These are phyloP conservation scores for Bipolaris sorokiniana DNA, from an alignment of 2,329 filamentous ascomycete species.

Conservation along the genomic window DNA sequence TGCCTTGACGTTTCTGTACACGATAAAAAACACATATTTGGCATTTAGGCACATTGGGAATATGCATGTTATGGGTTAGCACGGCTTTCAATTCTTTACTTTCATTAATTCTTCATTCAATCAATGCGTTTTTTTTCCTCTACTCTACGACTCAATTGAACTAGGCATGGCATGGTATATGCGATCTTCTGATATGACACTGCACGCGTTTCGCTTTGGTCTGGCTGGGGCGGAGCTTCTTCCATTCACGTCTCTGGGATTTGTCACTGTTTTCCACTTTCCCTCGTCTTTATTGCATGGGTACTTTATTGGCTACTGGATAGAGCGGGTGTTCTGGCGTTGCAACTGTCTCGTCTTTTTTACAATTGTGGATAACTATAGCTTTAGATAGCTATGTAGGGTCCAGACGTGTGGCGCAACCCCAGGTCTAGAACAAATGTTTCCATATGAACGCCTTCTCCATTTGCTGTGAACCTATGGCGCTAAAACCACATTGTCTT, in stretches of 20 bases:
- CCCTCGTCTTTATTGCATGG: neutral
- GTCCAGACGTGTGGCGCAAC: too few relatives aligned
- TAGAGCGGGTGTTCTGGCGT: neutral
- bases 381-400: neutral
- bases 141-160: neutral
- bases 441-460: neutral
- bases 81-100: conserved; percentile 26
- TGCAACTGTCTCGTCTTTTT: neutral
- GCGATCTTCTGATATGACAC: conserved; percentile 1
- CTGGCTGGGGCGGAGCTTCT: neutral
- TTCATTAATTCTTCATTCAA: conserved; percentile 29
- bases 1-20: neutral
- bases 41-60: conserved; percentile 1
- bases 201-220: conserved; percentile 6
- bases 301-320: neutral
- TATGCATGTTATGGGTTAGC: conserved; percentile 1
- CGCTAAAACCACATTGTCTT: neutral
- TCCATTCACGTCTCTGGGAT: neutral
- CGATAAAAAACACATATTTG: conserved; percentile 10
- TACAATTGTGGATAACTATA: neutral
- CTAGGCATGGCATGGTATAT: conserved; percentile 4
- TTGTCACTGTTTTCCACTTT: neutral
- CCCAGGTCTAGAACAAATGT: neutral
- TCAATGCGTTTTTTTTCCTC: conserved; percentile 1
- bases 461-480: neutral